Conservation (phyloP, 2,329 filamentous ascomycete species). For the Alternaria longipes region DNA sequence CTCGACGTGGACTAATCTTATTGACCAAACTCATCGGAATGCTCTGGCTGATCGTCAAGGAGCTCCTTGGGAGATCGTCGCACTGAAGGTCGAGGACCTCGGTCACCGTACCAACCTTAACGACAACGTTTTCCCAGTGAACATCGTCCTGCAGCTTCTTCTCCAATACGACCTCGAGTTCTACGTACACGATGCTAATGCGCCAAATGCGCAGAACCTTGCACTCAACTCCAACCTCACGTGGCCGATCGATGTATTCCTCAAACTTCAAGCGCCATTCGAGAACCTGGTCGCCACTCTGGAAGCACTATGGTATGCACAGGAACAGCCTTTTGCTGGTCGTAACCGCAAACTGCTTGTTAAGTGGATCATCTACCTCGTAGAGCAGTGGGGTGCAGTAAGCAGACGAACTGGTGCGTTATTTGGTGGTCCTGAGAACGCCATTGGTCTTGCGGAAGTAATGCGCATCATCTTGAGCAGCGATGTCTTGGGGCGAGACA, state of each 20-base stretch:
- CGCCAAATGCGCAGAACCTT: constrained; percentile 22
- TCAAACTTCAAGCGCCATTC: constrained; percentile 68
- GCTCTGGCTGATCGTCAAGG: constrained; percentile 58
- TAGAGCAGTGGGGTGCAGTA: constrained; percentile 68
- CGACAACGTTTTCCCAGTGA: constrained; percentile 65
- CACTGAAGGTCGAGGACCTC: constrained; percentile 66
- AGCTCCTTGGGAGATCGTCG: constrained; percentile 75
- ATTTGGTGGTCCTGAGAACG: constrained; percentile 69
- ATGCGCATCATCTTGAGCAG: constrained; percentile 56
- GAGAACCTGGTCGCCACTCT: constrained; percentile 70
- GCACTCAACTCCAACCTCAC: constrained; percentile 48
- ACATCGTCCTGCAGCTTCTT: constrained; percentile 47
- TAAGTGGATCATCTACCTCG: constrained; percentile 68
- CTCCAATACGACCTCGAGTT: constrained; percentile 59
- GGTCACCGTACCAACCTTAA: constrained; percentile 65
- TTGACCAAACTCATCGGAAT: constrained; percentile 69
- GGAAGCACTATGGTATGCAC: constrained; percentile 73
- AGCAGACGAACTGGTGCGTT: constrained; percentile 63
- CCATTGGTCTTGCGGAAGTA: constrained; percentile 53
- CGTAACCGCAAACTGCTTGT: constrained; percentile 64
- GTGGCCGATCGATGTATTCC: constrained; percentile 72
- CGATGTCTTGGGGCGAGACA: constrained; percentile 48
- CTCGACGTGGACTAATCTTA: constrained; percentile 83
- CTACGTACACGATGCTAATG: constrained; percentile 53
- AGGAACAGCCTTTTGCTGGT: constrained; percentile 71